These are phyloP conservation scores for Trichoderma sp. DNA, from an alignment of 2,329 filamentous ascomycete species.

Conservation along the genomic window DNA sequence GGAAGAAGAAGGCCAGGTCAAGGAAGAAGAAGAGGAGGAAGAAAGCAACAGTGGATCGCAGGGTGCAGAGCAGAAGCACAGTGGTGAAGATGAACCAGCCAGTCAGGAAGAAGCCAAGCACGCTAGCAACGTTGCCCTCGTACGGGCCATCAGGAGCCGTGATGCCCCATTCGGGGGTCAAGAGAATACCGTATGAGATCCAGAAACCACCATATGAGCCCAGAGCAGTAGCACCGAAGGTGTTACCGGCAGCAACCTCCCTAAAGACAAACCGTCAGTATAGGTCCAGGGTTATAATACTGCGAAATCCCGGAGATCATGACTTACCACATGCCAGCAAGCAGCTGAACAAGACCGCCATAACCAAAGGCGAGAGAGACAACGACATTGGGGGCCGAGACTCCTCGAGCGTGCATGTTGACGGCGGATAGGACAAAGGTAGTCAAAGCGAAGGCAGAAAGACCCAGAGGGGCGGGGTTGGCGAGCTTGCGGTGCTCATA, in stretches of 20 bases:
- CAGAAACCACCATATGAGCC: conserved; percentile 85
- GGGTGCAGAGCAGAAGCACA: conserved; percentile 68
- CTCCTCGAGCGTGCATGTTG: conserved; percentile 64
- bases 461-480: conserved; percentile 76
- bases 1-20: conserved; percentile 71
- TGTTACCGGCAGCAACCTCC: conserved; percentile 87
- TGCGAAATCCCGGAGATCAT: background rate
- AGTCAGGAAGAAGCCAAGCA: conserved; percentile 71
- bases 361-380: conserved; percentile 70
- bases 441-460: conserved; percentile 76
- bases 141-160: conserved; percentile 47
- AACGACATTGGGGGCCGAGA: conserved; percentile 63
- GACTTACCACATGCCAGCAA: conserved; percentile 82
- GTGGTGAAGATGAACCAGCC: conserved; percentile 87
- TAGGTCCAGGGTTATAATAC: background rate
- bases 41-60: conserved; percentile 76
- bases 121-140: conserved; percentile 47
- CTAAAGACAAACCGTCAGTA: conserved; percentile 40
- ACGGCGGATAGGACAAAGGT: conserved; percentile 76
- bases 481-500: conserved; percentile 68
- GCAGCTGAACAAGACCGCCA: conserved; percentile 73
- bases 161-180: conserved; percentile 67
- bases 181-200: conserved; percentile 70
- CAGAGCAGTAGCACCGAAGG: conserved; percentile 77
- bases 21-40: conserved; percentile 75